phyloP scores from a whole-genome alignment of 192 early-diverging fungal species.

The Martensiomyces pterosporus region DNA sequence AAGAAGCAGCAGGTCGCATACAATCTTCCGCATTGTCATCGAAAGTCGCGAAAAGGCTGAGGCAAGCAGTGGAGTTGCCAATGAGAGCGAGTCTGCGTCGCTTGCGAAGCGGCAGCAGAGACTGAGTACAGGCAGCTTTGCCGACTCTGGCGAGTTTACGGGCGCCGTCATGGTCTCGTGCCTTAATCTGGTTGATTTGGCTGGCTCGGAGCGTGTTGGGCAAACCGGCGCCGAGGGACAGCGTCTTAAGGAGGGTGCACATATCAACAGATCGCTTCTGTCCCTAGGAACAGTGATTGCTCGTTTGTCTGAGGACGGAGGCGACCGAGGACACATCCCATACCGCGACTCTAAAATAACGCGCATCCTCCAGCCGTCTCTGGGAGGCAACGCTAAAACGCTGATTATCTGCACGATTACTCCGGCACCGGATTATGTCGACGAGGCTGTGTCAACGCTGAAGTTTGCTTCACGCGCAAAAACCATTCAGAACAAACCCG shows the following conservation, averaged over 20 bases:
- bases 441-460: conserved; percentile 88
- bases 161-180: conserved; percentile 53
- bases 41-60: conserved; percentile 65
- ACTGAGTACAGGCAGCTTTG: conserved; percentile 30
- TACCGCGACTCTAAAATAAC: conserved; percentile 98
- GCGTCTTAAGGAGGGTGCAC: conserved; percentile 93
- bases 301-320: conserved; percentile 67
- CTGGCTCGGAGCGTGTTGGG: conserved; percentile 90
- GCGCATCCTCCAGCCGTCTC: conserved; percentile 85
- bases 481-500: conserved; percentile 75
- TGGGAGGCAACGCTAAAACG: conserved; percentile 85
- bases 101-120: conserved; percentile 17
- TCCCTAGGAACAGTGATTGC: conserved; percentile 92
- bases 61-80: background rate
- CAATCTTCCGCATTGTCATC: conserved; percentile 90
- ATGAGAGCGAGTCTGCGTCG: background rate
- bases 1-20: conserved; percentile 87
- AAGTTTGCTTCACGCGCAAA: conserved; percentile 95
- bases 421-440: conserved; percentile 68
- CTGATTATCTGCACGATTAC: conserved; percentile 92
- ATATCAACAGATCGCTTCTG: conserved; percentile 89
- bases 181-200: conserved; percentile 92
- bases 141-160: conserved; percentile 28
- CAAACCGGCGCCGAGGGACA: conserved; percentile 67
- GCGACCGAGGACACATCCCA: conserved; percentile 77